Base-by-base conservation (phyloP, 1,284 basidiomycete species). In the Trichosporon asahii region DNA sequence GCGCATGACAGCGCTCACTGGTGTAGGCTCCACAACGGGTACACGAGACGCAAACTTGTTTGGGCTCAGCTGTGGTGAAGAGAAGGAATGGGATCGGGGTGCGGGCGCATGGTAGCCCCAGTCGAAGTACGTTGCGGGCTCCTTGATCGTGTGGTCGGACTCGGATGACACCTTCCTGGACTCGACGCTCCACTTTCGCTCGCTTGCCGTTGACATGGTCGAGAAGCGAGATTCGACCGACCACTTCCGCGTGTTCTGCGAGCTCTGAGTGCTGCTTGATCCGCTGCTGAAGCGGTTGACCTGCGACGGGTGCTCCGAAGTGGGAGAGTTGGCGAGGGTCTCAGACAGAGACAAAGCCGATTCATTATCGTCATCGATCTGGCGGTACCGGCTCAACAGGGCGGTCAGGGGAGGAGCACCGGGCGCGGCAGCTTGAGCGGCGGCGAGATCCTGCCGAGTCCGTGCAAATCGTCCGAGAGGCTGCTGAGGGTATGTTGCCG, bases 1-100 rank as follows among this genome's bases (percentile, higher is more conserved):
- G 82, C 93, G 89, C 66, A 89, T 86, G 64, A 74, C 65, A 14
- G 11, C 29, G 6, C 49, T 25, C 33, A 65, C 46, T 4, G 49
- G 64, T 3, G 63, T 27, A 4, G 35, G 63, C 18, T 49, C 27
- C n/a, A 57, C 49, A 7, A 40, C 25, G 25, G 64, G 64, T 44
- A 65, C 40, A 8, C 57, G 57, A 9, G 57, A 61, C 2, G 57
- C 57, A 12, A 61, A 61, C 57, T 61, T 61, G 57, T 61, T 61
- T 15, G 57, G 57, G 57, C 57, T 61, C 15, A 61, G 57, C 29
- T 61, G 57, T 12, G 57, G 57, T 31, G 57, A 61, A n/a, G 72
- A 73, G 61, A 73, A 73, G 12, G 72, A 73, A 63, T 69, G 67
- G 7, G 72, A 73, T 21, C 72, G 70, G 1, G 69, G 69, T 12